Conservation (phyloP, 2,329 filamentous ascomycete species). For the Epichloe festucae region DNA sequence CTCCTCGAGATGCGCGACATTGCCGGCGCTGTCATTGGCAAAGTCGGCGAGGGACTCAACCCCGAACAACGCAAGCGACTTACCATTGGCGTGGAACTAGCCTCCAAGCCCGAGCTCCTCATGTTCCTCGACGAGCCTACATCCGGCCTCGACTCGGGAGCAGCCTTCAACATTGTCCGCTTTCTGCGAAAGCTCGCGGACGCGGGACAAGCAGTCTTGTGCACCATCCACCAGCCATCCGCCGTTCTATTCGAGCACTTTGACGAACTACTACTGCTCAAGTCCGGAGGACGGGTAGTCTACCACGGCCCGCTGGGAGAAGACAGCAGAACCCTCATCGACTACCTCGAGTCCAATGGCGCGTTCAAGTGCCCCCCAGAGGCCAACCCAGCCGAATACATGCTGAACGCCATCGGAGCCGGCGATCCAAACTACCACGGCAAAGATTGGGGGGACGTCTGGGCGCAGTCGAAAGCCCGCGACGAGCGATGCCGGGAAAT, state of each 20-base stretch:
- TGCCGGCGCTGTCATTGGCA: constrained; percentile 51
- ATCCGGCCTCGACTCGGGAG: constrained; percentile 43
- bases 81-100: constrained; percentile 44
- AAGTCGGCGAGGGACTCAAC: constrained; percentile 44
- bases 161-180: constrained; percentile 48
- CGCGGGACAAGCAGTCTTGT: constrained; percentile 44
- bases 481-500: constrained; percentile 36
- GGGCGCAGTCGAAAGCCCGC: constrained; percentile 39
- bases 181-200: constrained; percentile 49
- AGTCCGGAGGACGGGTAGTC: constrained; percentile 37
- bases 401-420: constrained; percentile 46
- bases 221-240: constrained; percentile 48
- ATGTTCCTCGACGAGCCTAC: constrained; percentile 53
- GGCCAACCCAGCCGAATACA: constrained; percentile 41
- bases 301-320: constrained; percentile 42
- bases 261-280: constrained; percentile 41
- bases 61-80: constrained; percentile 44
- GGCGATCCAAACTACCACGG: constrained; percentile 47
- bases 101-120: constrained; percentile 44
- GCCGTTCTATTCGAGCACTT: constrained; percentile 43
- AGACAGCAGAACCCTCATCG: constrained; percentile 32
- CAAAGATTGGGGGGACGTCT: constrained; percentile 49
- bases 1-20: constrained; percentile 56
- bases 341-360: constrained; percentile 40
- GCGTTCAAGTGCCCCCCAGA: constrained; percentile 33